phyloP scores from a whole-genome alignment of 306 rosid genomes.

The Amphicarpaea edgeworthii region DNA sequence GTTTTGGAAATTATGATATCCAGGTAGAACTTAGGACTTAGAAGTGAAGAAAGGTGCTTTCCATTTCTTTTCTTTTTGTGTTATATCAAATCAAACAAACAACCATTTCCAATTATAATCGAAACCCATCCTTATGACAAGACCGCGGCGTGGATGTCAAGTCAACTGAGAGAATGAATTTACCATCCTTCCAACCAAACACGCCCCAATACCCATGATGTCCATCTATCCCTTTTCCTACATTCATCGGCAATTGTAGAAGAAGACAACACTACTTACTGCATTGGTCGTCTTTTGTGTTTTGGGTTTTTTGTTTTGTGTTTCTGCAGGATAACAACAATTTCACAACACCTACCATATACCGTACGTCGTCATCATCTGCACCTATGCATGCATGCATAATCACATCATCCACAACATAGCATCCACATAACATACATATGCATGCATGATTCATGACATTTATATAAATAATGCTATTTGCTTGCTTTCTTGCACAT shows the following conservation, averaged over 20 bases:
- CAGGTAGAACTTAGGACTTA: background rate
- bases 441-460: background rate
- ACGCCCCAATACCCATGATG: constrained; percentile 4
- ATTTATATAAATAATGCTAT: background rate
- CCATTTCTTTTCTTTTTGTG: too few species aligned
- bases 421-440: constrained; percentile 28
- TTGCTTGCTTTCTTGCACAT: background rate
- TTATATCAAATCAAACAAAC: constrained; percentile 24
- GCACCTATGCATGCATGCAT: constrained; percentile 9
- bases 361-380: constrained; percentile 48
- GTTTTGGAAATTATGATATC: too few species aligned
- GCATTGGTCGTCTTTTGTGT: constrained; percentile 57
- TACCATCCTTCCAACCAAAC: constrained; percentile 19
- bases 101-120: background rate
- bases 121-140: constrained; percentile 16
- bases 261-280: constrained; percentile 51
- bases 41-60: background rate
- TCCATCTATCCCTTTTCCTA: constrained; percentile 3
- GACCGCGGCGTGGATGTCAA: constrained; percentile 18
- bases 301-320: too few species aligned
- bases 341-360: constrained; percentile 29
- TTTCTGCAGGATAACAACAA: constrained; percentile 51
- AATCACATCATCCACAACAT: constrained; percentile 34
- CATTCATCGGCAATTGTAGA: constrained; percentile 32
- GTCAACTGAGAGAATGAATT: constrained; percentile 37